Base-by-base conservation (phyloP, 192 early-diverging fungal genomes). In the Backusella psychrophila region DNA sequence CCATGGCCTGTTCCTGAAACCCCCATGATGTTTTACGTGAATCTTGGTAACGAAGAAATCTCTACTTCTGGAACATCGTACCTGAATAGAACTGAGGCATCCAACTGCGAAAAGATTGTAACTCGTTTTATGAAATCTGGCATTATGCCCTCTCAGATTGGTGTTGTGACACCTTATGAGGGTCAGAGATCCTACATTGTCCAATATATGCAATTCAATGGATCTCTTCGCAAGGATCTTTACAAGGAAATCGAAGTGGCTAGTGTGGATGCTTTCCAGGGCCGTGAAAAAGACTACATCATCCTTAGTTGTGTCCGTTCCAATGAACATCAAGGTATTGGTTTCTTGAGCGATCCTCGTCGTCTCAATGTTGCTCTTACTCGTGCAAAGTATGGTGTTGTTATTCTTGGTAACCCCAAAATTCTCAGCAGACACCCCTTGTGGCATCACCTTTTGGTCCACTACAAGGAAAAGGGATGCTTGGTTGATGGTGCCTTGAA, bases 201-300 rank as follows among this genome's bases (percentile, higher is more conserved):
- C 23, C 89, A 92, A 70, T 95, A 99, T 81, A 98, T 99, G 96
- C 94, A 95, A 76, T 95, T 93, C 74, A 92, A 92, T 68, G 98
- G 98, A 15, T 86, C 94, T 1, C 81, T 98, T 74, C 93, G 91
- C 69, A 94, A 94, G 80, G 97, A 98, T 66, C 84, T 96, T 14
- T 99, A 98, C 90, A 99, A 98, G 85, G 96, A 98, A 38, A 96
- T 99, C 23, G 98, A 99, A 80, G 96, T 99, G 4, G 97, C 97
- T 31, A 96, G 94, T 79, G 98, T 99, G 12, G 98, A 99, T 75
- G 97, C 98, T 8, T 99, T 99, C 91, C 98, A 99, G 76, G 98
- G 98, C 49, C 94, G 98, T 79, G 98, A 99, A 80, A 99, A 99
- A 85, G 98, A 98, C 79, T 99, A 98, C 75, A 99, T 99, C 74